Base-by-base conservation (phyloP, 495 filamentous ascomycete genomes). In the Schizothecium vesticola region DNA sequence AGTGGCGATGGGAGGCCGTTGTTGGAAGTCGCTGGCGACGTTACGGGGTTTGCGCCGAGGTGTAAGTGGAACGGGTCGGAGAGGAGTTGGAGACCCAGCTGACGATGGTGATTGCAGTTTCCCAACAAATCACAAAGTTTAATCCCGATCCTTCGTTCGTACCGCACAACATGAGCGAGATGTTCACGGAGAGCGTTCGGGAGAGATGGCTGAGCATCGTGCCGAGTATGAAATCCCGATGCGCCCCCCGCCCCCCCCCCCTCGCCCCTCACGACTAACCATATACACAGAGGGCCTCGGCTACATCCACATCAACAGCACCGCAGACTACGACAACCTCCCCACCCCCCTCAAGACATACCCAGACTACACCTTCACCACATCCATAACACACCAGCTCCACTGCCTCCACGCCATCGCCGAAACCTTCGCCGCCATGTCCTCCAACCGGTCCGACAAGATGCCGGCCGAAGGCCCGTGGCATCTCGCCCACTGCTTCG, bases 401-500 rank as follows among this genome's bases (percentile, higher is more conserved):
- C 82, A 84, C 70, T 84, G 82, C 68, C 70, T 84, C 68, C 75
- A 80, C 66, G 73, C 80, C 29, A 79, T 84, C 62, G 76, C 78
- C 9, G 69, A 73, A 25, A 72, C 74, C 3, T 77, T 81, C 28
- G 80, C 80, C 3, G 79, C 76, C 0, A 69, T 79, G 9, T 74
- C 71, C 2, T 77, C 76, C 11, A 77, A 79, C 69, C 16, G 73
- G 33, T 59, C 66, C 61, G 51, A 67, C 51, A 68, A 55, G 63
- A 51, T 79, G 59, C 80, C 78, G 2, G 57, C 70, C 22, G 79
- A 81, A 60, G 77, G 78, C 31, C 71, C 78, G 3, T 82, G 80
- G 80, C 82, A 83, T 25, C 64, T 83, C 24, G 74, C 66, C 57
- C 82, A 84, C 63, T 84, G 82, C 73, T 80, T 84, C 64, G 81